Conservation (phyloP, 108 stramenopile genomes). For the Stephanodiscus triporus region DNA sequence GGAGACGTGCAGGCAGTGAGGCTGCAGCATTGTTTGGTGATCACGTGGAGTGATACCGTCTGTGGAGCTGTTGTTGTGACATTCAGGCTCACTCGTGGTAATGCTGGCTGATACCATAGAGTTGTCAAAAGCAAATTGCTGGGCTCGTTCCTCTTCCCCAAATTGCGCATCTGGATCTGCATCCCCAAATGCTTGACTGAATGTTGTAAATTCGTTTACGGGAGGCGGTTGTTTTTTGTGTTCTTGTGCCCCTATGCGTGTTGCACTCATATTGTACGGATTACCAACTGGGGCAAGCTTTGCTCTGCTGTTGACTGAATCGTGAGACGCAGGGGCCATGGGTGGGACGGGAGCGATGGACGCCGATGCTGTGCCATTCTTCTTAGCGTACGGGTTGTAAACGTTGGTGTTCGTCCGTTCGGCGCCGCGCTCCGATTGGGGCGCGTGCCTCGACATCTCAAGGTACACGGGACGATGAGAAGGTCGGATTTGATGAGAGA, state of each 20-base stretch:
- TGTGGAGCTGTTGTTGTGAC: slow-evolving; percentile 2
- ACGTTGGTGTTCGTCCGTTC: background rate
- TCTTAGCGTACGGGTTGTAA: slow-evolving; percentile 40
- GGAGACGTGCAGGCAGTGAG: slow-evolving; percentile 73
- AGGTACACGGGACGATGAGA: no score
- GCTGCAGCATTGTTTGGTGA: slow-evolving; percentile 63
- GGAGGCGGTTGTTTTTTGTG: slow-evolving; percentile 8
- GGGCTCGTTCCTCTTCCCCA: slow-evolving; percentile 38
- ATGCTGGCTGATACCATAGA: slow-evolving; percentile 19
- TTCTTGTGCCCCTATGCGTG: background rate
- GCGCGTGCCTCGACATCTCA: no score
- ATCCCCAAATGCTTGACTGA: slow-evolving; percentile 70
- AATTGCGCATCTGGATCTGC: slow-evolving; percentile 52
- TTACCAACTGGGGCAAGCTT: background rate
- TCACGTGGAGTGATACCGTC: slow-evolving; percentile 40
- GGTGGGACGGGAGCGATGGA: background rate
- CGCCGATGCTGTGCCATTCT: slow-evolving; percentile 18
- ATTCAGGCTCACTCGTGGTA: slow-evolving; percentile 8
- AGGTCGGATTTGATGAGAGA: no score
- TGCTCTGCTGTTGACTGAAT: background rate
- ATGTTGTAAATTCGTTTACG: slow-evolving; percentile 29
- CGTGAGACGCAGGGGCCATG: background rate
- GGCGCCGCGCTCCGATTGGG: no score
- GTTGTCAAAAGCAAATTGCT: slow-evolving; percentile 52
- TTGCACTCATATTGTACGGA: background rate